Evolutionary conservation across 176 grass and related monocot species (phyloP).

Genomic region (Eragrostis nindensis): DNA sequence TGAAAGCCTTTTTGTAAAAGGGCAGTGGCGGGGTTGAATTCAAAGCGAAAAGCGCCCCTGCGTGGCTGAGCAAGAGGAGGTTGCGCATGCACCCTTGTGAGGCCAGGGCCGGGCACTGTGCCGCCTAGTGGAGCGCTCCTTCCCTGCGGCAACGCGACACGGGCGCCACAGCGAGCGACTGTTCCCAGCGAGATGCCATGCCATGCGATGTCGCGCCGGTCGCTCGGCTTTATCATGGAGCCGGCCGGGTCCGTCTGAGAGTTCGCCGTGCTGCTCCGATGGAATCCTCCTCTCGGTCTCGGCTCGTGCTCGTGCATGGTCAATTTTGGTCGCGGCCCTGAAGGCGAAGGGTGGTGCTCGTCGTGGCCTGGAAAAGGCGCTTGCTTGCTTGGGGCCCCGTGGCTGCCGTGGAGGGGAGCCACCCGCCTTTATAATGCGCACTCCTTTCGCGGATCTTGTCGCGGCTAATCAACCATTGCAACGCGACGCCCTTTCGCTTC

Average conservation of each 20-base stretch:
- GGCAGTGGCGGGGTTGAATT: neutral
- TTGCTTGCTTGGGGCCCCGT: neutral
- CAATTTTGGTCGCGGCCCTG: neutral
- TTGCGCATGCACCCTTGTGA: neutral
- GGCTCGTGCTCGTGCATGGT: neutral
- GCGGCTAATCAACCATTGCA: neutral
- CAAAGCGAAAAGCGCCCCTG: neutral
- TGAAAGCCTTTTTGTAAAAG: neutral
- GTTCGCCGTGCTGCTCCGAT: no score
- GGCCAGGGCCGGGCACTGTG: neutral
- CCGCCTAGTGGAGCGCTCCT: neutral
- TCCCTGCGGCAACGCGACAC: constrained; percentile 30
- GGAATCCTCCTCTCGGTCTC: neutral
- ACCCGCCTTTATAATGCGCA: neutral
- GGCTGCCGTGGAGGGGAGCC: neutral
- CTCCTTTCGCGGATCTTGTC: constrained; percentile 52
- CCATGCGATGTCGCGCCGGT: neutral
- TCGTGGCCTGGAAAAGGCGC: constrained; percentile 8
- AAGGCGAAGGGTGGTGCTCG: no score
- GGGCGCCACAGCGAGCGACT: constrained; percentile 3
- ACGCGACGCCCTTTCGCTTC: neutral
- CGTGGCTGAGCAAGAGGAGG: no score
- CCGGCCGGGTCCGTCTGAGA: no score
- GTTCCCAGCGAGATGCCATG: neutral
- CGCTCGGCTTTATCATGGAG: neutral